Conservation (phyloP, 441 rosid species). For the Mallotus japonicus region DNA sequence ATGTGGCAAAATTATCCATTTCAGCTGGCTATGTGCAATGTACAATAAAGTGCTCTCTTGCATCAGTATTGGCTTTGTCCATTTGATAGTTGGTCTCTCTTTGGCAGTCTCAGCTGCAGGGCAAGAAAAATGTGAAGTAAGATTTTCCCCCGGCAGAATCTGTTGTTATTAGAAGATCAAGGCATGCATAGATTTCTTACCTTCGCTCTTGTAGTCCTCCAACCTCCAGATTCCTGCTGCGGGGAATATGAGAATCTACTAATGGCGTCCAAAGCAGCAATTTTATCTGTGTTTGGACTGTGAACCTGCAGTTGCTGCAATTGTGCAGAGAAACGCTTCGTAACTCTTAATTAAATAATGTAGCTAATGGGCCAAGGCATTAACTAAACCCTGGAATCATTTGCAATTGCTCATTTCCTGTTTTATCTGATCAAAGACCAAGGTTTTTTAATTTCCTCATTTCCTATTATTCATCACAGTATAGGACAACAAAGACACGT, state of each 20-base stretch:
- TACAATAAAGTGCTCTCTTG: neutral
- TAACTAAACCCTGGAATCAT: neutral
- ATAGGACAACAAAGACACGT: neutral
- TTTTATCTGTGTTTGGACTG: slow-evolving; percentile 33
- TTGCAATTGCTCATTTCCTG: neutral
- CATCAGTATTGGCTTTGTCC: slow-evolving; percentile 17
- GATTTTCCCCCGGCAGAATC: neutral
- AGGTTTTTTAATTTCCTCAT: neutral
- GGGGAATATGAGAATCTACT: slow-evolving; percentile 62
- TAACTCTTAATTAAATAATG: neutral
- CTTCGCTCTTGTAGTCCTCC: slow-evolving; percentile 88
- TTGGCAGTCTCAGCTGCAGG: slow-evolving; percentile 63
- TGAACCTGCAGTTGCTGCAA: slow-evolving; percentile 39
- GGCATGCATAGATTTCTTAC: slow-evolving; percentile 31
- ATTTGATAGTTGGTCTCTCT: slow-evolving; percentile 29
- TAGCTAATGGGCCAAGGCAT: neutral
- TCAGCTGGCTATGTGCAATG: slow-evolving; percentile 1
- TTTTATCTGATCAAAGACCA: neutral
- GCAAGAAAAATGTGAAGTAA: slow-evolving; percentile 10
- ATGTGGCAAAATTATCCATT: neutral
- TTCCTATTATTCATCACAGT: neutral
- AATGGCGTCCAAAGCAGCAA: slow-evolving; percentile 44
- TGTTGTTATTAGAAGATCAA: slow-evolving; percentile 4
- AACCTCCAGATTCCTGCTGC: slow-evolving; percentile 50
- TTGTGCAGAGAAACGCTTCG: neutral